Base-by-base conservation (phyloP, 2,329 filamentous ascomycete genomes). In the Ramularia endophylla region DNA sequence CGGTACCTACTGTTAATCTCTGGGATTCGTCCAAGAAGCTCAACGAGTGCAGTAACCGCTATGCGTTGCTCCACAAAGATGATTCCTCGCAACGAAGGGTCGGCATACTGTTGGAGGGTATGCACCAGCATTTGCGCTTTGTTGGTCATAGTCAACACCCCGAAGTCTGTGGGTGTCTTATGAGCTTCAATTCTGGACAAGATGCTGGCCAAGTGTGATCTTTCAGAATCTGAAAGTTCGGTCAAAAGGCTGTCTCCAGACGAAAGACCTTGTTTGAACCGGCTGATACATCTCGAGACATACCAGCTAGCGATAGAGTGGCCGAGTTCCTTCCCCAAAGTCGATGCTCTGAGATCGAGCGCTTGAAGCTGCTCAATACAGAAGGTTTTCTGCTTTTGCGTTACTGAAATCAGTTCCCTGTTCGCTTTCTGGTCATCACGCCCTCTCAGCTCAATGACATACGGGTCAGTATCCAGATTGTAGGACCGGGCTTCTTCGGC, bases 61-160 rank as follows among this genome's bases (percentile, higher is more conserved):
- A 40, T 4, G 63, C 66, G 50, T 46, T 72, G 66, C 40, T 72
- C 62, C 5, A 70, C 66, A 43, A 73, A 73, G 1, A 73, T 56
- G 4, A 74, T 56, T 3, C 67, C 67, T 11, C 65, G 65, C 22
- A 69, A 65, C 0, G 49, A 48, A 5, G 47, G 20, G 6, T 40
- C 44, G 11, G 57, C 55, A 47, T 70, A 62, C 3, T 51, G 40
- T 4, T 58, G 46, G 5, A 72, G 54, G 8, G 66, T 45, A 5
- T 66, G 51, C 5, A 60, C 25, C 4, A 70, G 58, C 25, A 44
- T 17, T 18, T 39, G 27, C 15, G 51, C 52, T 39, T 60, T 61
- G 12, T 48, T 18, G 7, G 47, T 46, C 1, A 42, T 39, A 9
- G 17, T n/a, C n/a, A n/a, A n/a, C n/a, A n/a, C n/a, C n/a, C n/a